phyloP scores from a whole-genome alignment of 1,284 basidiomycete genomes.

The Cronartium quercuum region DNA sequence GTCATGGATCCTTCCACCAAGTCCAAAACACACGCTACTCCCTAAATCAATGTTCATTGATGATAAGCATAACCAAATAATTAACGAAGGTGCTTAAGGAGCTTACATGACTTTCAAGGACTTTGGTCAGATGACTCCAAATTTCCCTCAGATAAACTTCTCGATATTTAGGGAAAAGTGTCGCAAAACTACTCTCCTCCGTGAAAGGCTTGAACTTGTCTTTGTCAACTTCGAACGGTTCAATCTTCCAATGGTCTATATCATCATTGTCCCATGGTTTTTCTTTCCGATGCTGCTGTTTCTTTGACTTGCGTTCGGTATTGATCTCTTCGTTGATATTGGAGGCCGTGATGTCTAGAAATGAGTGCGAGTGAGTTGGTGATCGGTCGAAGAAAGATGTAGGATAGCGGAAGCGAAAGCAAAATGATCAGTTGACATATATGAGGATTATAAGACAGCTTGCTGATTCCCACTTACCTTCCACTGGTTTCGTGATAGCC shows the following conservation, averaged over 20 bases:
- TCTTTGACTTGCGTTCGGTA: slow-evolving; percentile 22
- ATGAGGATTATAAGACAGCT: neutral
- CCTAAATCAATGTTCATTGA: slow-evolving; percentile 53
- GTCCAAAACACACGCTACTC: slow-evolving; percentile 84
- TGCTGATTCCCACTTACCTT: slow-evolving; percentile 3
- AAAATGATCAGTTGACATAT: neutral
- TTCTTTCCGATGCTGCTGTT: slow-evolving; percentile 35
- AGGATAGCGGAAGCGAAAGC: neutral
- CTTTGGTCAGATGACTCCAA: slow-evolving; percentile 85
- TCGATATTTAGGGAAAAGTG: slow-evolving; percentile 96
- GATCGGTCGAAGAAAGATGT: neutral
- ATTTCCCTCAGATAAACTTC: slow-evolving; percentile 92
- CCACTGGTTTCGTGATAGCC: slow-evolving; percentile 36
- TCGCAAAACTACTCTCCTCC: slow-evolving; percentile 95
- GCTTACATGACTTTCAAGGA: slow-evolving; percentile 71
- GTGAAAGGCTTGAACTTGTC: slow-evolving; percentile 77
- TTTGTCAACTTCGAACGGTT: slow-evolving; percentile 57
- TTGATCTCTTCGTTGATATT: slow-evolving; percentile 27
- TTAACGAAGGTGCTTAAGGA: slow-evolving; percentile 41
- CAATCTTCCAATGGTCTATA: slow-evolving; percentile 96
- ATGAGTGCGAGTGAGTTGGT: too few species aligned
- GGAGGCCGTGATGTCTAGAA: slow-evolving; percentile 24
- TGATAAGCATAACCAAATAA: neutral
- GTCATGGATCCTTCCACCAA: slow-evolving; percentile 96
- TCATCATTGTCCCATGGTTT: slow-evolving; percentile 91